A percentile compares a stretch with the other conserved stretches of the same genome.
phyloP scores from a whole-genome alignment of 305 asterid species.

The Fraxinus sp. region DNA sequence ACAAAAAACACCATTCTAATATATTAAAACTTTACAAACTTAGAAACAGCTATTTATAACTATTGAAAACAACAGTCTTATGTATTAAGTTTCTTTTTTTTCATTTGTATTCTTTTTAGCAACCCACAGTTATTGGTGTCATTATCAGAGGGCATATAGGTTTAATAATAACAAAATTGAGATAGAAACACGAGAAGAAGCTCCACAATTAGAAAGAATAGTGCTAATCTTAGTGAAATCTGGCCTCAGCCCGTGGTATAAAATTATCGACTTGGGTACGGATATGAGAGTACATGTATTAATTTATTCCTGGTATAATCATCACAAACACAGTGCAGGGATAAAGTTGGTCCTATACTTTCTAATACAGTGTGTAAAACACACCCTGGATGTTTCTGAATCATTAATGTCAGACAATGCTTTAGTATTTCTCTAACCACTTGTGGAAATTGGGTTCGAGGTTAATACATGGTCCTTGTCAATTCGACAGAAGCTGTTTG shows the following conservation, averaged over 20 bases:
- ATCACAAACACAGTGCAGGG: background rate
- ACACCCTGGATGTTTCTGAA: background rate
- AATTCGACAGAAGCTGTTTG: background rate
- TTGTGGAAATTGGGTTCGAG: background rate
- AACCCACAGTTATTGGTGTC: background rate
- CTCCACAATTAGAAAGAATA: background rate
- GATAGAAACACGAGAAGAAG: background rate
- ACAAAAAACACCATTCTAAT: background rate
- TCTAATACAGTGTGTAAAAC: background rate
- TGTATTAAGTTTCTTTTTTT: background rate
- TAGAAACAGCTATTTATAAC: background rate
- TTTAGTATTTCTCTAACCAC: background rate
- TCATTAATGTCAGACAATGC: background rate
- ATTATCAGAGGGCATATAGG: background rate
- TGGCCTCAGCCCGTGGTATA: background rate
- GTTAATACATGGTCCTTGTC: background rate
- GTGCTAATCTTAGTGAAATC: background rate
- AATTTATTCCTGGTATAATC: too few relatives aligned
- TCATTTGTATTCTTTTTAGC: background rate
- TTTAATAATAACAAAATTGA: background rate
- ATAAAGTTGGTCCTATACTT: background rate
- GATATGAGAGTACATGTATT: background rate
- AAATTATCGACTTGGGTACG: background rate
- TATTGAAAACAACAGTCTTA: background rate
- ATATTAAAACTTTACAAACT: background rate